Evolutionary conservation across 768 basidiomycete species (phyloP), one percentile per base, ranked within the genome.

Genomic region (Neoboletus magnificus): DNA sequence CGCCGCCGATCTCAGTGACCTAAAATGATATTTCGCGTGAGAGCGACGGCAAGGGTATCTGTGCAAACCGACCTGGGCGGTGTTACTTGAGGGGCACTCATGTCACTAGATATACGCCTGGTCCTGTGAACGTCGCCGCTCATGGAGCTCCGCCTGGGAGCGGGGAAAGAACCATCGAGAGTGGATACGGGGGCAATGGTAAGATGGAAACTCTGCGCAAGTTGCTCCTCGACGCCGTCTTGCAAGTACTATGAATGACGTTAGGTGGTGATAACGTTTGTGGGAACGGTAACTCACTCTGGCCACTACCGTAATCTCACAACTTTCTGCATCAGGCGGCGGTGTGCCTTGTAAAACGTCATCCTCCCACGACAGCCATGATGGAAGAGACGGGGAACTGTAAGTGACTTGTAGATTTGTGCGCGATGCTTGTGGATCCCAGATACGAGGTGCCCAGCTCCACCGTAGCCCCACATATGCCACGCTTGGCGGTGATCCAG

Each of bases 361-460:
- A 48, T 85, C 84, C 61, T 88, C 86, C 94, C 95, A 98, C 15
- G 78, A 76, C 29, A 99, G 74, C 96, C 96, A 99, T 0, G 82
- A 62, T 1, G 96, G 96, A 13, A 96, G 78, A 35, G 74, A 77
- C 16, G 94, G 91, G 1, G 92, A 95, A 61, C 78, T 83, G 66
- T 89, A 98, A 16, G 79, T 76, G 33, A 96, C 91, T 44, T 84
- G 81, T 60, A 93, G 76, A 66, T 89, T 91, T 53, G 86, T 77
- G 63, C 89, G 85, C 13, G 91, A 87, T 40, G 87, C 87, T 70
- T 98, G 95, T 7, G 96, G 97, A 75, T 98, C 95, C 93, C 95
- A 98, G 42, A 99, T 85, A 58, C 89, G 87, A 30, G 96, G 94
- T 52, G 87, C 82, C 92, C 94, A 99, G 33, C 82, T 79, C 90